Conservation (phyloP, 371 early-diverging fungal genomes). For the Entomophthora muscae region DNA sequence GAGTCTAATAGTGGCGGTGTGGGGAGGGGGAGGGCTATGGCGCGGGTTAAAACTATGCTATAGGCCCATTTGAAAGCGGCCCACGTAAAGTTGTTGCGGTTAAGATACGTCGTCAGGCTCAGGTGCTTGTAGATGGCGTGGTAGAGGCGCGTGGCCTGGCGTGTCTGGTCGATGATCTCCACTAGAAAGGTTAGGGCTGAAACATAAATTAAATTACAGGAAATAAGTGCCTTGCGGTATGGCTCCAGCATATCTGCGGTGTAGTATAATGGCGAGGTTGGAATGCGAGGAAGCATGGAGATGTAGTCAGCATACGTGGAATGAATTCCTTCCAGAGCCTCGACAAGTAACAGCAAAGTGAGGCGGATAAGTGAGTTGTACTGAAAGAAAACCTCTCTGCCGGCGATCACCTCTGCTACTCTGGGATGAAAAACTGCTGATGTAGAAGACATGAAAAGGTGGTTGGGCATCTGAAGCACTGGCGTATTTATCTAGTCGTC, state of each 20-base stretch:
- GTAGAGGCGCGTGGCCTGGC: not conserved
- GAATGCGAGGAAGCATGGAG: not conserved
- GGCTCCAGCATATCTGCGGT: not conserved
- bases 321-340: not conserved
- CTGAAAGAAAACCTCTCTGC: not conserved
- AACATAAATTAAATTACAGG: not conserved
- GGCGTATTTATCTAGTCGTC: not conserved
- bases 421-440: not conserved
- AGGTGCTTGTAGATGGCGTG: not conserved
- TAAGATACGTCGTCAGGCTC: not conserved
- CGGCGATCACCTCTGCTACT: not conserved
- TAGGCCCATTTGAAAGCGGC: not conserved
- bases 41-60: not conserved
- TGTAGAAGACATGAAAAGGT: not conserved
- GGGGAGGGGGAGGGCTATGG: not conserved
- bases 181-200: not conserved
- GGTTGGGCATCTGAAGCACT: not conserved
- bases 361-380: not conserved
- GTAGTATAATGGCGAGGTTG: not conserved
- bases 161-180: not conserved
- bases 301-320: not conserved
- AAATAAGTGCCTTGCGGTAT: not conserved
- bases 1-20: not conserved
- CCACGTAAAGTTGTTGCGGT: not conserved
- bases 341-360: not conserved